These are phyloP conservation scores for Cicer cuneatum DNA, from an alignment of 306 rosid genomes.

Conservation along the genomic window DNA sequence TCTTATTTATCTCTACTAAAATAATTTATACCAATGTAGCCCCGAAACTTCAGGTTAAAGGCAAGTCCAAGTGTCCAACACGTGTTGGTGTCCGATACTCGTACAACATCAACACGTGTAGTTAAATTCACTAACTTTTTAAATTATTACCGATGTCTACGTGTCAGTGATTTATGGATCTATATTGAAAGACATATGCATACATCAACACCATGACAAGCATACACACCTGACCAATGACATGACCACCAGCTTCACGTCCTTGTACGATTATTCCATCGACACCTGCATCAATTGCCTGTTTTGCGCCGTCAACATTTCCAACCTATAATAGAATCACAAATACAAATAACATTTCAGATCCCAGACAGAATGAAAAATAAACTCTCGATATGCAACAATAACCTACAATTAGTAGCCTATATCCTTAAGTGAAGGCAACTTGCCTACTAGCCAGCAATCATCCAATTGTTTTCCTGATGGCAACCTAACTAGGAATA, in stretches of 20 bases:
- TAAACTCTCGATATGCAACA: conserved; percentile 8
- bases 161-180: neutral
- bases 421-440: neutral
- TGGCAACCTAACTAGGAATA: neutral
- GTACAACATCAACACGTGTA: neutral
- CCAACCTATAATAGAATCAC: conserved; percentile 63
- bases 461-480: neutral
- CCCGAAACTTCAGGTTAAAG: neutral
- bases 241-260: conserved; percentile 93
- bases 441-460: conserved; percentile 21
- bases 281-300: conserved; percentile 67
- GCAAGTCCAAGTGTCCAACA: neutral
- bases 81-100: neutral
- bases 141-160: too few species aligned
- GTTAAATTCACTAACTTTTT: neutral
- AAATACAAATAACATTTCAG: conserved; percentile 25
- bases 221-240: conserved; percentile 72
- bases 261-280: conserved; percentile 93
- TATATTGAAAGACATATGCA: neutral
- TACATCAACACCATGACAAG: conserved; percentile 23
- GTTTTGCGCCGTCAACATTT: conserved; percentile 58
- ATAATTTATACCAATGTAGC: neutral
- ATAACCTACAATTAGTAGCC: conserved; percentile 18
- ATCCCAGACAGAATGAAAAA: conserved; percentile 5
- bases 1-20: neutral